Conservation (phyloP, 2,329 filamentous ascomycete species). For the Cercospora sp. region DNA sequence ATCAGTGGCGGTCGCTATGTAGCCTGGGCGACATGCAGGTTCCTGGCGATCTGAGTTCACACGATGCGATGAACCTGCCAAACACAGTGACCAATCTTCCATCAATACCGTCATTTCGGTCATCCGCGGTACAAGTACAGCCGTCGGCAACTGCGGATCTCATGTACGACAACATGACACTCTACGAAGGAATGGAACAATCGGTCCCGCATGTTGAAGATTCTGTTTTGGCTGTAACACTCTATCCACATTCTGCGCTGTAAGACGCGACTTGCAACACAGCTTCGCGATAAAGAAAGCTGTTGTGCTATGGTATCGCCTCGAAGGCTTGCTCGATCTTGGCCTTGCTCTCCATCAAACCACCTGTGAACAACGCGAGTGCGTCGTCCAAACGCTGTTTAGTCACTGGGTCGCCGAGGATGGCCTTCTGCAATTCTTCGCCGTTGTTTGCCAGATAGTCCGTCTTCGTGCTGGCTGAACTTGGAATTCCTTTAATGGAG, state of each 20-base stretch:
- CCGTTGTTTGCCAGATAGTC: conserved; percentile 27
- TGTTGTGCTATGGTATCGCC: conserved; percentile 1
- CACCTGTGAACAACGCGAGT: conserved; percentile 24
- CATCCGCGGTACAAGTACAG: not conserved
- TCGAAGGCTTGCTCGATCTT: conserved; percentile 25
- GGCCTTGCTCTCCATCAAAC: conserved; percentile 26
- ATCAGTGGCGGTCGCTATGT: not conserved
- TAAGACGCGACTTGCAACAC: not conserved
- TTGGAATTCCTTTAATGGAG: conserved; percentile 9
- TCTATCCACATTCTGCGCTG: not conserved
- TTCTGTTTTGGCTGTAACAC: not conserved
- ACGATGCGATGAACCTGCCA: not conserved
- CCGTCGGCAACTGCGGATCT: not conserved
- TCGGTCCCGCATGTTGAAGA: not conserved
- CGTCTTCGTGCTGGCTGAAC: conserved; percentile 19
- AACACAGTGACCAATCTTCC: not conserved
- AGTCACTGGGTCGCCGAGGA: conserved; percentile 24
- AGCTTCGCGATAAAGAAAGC: not conserved
- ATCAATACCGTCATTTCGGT: not conserved
- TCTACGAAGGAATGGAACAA: not conserved
- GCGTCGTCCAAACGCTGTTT: conserved; percentile 25
- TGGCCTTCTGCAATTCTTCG: conserved; percentile 22
- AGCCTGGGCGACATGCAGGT: not conserved
- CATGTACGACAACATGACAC: not conserved
- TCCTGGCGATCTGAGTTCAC: not conserved